Evolutionary conservation across 108 stramenopile species (phyloP), one percentile per base, ranked within the genome.

Genomic region (Cyclostephanos invisitatus): DNA sequence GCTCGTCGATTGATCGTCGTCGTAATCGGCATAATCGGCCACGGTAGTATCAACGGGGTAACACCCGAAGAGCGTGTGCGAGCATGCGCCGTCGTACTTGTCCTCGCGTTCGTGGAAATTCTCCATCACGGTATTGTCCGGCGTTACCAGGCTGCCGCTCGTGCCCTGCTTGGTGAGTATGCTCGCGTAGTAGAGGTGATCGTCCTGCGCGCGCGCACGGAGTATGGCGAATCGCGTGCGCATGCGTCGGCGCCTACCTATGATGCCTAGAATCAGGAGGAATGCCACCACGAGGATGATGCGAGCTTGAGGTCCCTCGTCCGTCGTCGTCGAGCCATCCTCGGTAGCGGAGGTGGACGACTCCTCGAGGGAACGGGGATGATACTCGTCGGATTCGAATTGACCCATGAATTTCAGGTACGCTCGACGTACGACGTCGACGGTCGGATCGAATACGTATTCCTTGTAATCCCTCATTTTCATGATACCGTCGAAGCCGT

Each of bases 61-160:
- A 73, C 93, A 94, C 21, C 93, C 93, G 64, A 85, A 89, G 1
- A 94, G 72, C 1, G 91, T 90, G 70, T 94, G 93, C 70, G 85
- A 85, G 64, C 93, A 94, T 5, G 89, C 93, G n/a, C 89, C 91
- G 53, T 94, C 89, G 69, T 88, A 92, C 60, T 91, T 83, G 68
- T 89, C 87, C 69, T 94, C 93, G 28, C 83, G 57, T 36, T 78
- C 78, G 37, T 72, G 78, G 55, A 78, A 78, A 36, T 80, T 80
- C 22, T 80, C 77, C 65, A 75, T 74, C 22, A 67, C 15, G n/a
- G 83, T 85, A 42, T 83, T 83, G 56, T 88, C 84, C 21, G 87
- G 83, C 22, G 68, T 73, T 50, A 77, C 78, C 12, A 86, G 57
- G 20, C 81, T 78, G 0, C 70, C 67, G 46, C 22, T 64, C 22